Evolutionary conservation across 352 stramenopile genomes (phyloP), one percentile per base, ranked within the genome.

Genomic region (Pythium dissotocum): DNA sequence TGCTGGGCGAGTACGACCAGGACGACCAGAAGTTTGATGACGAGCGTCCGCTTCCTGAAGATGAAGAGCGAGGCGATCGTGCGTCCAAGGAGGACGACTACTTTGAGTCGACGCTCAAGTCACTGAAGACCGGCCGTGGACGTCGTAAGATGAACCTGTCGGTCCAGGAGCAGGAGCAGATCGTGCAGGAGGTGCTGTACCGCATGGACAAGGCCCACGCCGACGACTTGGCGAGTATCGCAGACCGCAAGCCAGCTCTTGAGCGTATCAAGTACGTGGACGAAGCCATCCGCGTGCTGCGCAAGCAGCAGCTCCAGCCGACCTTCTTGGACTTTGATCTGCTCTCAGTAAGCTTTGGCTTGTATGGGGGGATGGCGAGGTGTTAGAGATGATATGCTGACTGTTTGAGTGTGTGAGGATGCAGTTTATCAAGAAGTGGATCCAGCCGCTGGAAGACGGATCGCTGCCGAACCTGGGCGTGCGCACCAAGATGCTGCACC

Each of bases 351-450:
- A 12, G 53, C 21, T 24, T 24, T 24, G 21, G 21, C 21, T 24
- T 24, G 21, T 51, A 13, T 44, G 24, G 36, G 42, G 10, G 38
- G 36, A 61, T 6, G 53, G 21, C 21, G 21, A 24, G 21, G 21
- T 24, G 21, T 24, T 24, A 24, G 21, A 24, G 21, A 24, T 24
- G 21, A 24, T 24, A 40, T 8, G 36, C n/a, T 54, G 44, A 52
- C 16, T 67, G 56, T 13, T 3, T 57, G 7, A 35, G 8, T 52
- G 6, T 38, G 24, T 33, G 48, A 56, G n/a, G 8, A 53, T 67
- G 42, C 46, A 95, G 87, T 89, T 96, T 67, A 84, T 96, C 57
- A 96, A 94, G 72, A 94, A 95, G 65, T 96, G 88, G 88, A 96
- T 96, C 42, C 87, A 95, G 62, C 88, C 88, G 28, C 53, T 94